Conservation (phyloP, 306 rosid species). For the Luffa acutangula region DNA sequence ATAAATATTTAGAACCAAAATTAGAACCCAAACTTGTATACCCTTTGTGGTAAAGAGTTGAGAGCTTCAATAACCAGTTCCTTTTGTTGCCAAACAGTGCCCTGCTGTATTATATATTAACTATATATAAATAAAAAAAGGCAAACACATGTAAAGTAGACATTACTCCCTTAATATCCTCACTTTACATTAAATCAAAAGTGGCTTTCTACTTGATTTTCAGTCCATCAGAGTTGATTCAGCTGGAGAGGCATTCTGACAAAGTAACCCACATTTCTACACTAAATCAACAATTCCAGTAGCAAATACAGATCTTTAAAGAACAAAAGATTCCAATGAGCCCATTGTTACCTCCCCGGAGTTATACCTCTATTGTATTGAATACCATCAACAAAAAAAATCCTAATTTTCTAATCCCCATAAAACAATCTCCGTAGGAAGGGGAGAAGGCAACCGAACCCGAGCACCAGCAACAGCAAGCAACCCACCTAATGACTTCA, state of each 20-base stretch:
- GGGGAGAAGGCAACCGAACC: not conserved
- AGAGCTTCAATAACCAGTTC: not conserved
- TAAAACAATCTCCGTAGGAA: constrained; percentile 10
- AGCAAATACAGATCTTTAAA: not conserved
- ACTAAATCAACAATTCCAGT: not conserved
- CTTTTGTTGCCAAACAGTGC: not conserved
- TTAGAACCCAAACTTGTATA: too few relatives aligned
- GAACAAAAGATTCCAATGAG: constrained; percentile 1
- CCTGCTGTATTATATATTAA: not conserved
- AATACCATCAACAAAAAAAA: not conserved
- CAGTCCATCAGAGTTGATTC: not conserved
- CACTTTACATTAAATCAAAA: not conserved
- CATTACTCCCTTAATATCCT: not conserved
- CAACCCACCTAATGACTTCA: constrained; percentile 8
- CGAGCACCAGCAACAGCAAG: not conserved
- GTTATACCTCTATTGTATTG: not conserved
- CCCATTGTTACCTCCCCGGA: not conserved
- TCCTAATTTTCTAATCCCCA: not conserved
- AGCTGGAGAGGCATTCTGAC: not conserved
- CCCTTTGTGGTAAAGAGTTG: too few relatives aligned
- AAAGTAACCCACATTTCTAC: not conserved
- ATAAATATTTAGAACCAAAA: too few relatives aligned
- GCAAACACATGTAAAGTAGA: not conserved
- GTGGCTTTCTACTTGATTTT: not conserved
- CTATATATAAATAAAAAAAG: not conserved